A percentile compares a stretch with the other conserved stretches of the same genome.
phyloP scores from a whole-genome alignment of 208 protist species.

The Leishmania guyanensis region DNA sequence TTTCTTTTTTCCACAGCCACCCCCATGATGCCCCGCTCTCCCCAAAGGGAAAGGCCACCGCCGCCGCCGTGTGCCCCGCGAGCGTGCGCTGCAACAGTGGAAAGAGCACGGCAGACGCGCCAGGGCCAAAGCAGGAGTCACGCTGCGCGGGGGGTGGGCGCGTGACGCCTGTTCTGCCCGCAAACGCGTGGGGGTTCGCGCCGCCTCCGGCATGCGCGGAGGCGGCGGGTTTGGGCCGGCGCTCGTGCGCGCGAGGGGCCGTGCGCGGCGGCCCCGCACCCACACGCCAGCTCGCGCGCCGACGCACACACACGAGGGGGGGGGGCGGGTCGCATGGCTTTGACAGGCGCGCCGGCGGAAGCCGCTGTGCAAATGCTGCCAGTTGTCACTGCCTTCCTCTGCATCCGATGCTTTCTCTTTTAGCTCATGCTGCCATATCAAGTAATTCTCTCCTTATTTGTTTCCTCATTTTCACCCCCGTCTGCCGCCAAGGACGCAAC shows the following conservation, averaged over 20 bases:
- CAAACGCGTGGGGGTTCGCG: background rate
- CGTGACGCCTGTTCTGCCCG: conserved; percentile 21
- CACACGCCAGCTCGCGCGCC: background rate
- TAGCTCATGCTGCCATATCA: background rate
- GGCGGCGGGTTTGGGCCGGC: background rate
- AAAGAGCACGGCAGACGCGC: conserved; percentile 3
- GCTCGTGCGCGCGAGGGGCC: conserved; percentile 4
- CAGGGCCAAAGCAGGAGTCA: conserved; percentile 12
- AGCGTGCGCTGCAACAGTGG: conserved; percentile 19
- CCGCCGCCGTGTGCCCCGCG: conserved; percentile 14
- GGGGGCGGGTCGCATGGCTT: background rate
- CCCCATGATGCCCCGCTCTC: conserved; percentile 11
- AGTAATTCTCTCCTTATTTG: background rate
- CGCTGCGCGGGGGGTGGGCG: background rate
- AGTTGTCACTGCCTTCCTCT: background rate
- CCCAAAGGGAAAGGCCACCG: conserved; percentile 17
- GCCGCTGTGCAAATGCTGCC: background rate
- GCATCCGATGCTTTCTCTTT: background rate
- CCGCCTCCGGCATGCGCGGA: no score
- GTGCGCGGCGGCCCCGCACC: background rate
- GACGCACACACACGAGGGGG: background rate
- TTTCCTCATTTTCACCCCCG: background rate
- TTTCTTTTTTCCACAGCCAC: background rate
- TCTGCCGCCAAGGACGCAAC: background rate
- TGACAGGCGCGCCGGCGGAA: background rate